Conservation (phyloP, 805 yeast species). For the Candida quercuum region DNA sequence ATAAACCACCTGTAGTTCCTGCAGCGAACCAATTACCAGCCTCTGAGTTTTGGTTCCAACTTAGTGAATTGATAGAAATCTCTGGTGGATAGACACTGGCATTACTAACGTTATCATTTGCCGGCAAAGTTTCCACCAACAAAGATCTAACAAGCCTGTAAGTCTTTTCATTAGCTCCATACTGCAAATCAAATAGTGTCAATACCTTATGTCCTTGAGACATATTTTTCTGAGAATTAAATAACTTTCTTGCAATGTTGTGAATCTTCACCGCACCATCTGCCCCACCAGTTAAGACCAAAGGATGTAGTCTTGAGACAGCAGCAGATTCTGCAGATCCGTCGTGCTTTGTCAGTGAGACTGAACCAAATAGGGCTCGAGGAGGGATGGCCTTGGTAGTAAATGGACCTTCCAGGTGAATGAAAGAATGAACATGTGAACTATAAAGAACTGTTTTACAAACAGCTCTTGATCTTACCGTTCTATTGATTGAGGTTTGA, state of each 20-base stretch:
- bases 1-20: constrained; percentile 44
- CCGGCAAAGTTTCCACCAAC: constrained; percentile 28
- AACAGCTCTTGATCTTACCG: constrained; percentile 28
- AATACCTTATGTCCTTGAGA: constrained; percentile 24
- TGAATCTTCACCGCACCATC: constrained; percentile 42
- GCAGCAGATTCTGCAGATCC: constrained; percentile 36
- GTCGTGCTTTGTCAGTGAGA: constrained; percentile 32
- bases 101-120: constrained; percentile 21
- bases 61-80: constrained; percentile 40
- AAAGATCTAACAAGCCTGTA: constrained; percentile 36
- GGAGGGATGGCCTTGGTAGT: constrained; percentile 31
- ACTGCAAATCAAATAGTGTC: constrained; percentile 36
- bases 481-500: constrained; percentile 21
- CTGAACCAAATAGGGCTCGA: constrained; percentile 29
- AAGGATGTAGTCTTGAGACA: constrained; percentile 40
- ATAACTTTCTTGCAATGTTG: constrained; percentile 32
- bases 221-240: constrained; percentile 29
- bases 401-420: constrained; percentile 36
- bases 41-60: constrained; percentile 51
- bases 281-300: constrained; percentile 40
- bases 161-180: constrained; percentile 30
- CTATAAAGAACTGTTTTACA: constrained; percentile 25
- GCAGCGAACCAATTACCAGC: constrained; percentile 48
- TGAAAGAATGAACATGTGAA: constrained; percentile 31
- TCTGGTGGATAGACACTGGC: constrained; percentile 42